Base-by-base conservation (phyloP, 2,329 filamentous ascomycete species). In the Pseudopyrenochaeta lycopersici region DNA sequence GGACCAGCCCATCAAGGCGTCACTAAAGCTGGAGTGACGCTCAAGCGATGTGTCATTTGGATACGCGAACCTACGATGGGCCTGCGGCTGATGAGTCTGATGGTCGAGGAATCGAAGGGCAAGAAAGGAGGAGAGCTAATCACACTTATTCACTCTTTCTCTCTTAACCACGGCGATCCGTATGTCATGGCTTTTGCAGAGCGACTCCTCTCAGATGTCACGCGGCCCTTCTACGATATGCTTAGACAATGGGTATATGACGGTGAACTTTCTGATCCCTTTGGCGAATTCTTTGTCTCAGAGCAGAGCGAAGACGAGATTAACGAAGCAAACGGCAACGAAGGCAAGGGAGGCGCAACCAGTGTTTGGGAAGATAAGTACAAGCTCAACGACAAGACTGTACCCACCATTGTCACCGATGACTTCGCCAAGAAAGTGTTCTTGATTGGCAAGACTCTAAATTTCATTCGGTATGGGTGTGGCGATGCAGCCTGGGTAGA, bases 361-460 rank as follows among this genome's bases (percentile, higher is more conserved):
- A 97, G 93, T 62, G 93, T 98, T 1, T 99, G 95, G 95, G 93
- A 98, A 75, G 92, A 97, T 76, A 98, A 98, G 74, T 99, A 97
- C 77, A 90, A 91, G 69, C 83, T 97, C 33, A 88, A 91, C 64
- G 84, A 90, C 53, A 84, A 85, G 42, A 95, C 97, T 90, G 88
- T 97, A 20, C 95, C 95, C 0, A 93, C 89, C 36, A 98, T 98
- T 68, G 92, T 97, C 64, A 96, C 92, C 0, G 84, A 90, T 39
- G 93, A 97, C 56, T 97, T 99, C 77, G 92, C 95, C 0, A 91
- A 95, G 64, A 97, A 97, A 71, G 91, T 99, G 5, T 98, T 98
- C 67, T 80, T 99, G 7, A 99, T 99, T 65, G 95, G 95, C 51
- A 99, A 99, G 76, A 97, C 93, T 3, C 84, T 99, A 49, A 99